Percentiles rank a stretch among this genome's conserved stretches.
These are phyloP conservation scores for Gossypium mustelinum DNA, from an alignment of 345 rosid genomes.

Conservation along the genomic window DNA sequence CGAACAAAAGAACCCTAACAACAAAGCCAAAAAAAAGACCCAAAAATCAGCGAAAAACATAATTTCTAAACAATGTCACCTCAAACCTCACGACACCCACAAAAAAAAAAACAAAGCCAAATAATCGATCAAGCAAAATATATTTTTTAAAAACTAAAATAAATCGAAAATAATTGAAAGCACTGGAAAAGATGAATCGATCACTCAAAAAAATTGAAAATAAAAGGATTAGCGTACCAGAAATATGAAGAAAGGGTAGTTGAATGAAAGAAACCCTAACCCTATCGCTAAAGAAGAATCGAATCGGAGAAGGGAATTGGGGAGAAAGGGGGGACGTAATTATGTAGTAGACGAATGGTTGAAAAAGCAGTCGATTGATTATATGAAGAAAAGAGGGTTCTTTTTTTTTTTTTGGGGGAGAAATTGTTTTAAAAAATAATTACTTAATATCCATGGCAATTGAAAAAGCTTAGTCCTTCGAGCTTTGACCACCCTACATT, in stretches of 20 bases:
- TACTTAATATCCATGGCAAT: neutral
- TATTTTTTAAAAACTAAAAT: neutral
- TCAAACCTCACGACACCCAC: neutral
- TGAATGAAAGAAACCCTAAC: conserved; percentile 9
- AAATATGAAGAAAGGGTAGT: neutral
- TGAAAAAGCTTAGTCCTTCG: neutral
- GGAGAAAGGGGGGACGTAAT: neutral
- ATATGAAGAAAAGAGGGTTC: neutral
- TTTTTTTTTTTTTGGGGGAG: neutral
- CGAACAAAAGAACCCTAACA: neutral
- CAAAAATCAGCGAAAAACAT: neutral
- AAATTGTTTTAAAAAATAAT: neutral
- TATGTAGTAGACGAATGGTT: neutral
- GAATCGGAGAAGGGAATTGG: neutral
- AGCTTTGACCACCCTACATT: too few relatives aligned
- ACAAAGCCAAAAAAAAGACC: neutral
- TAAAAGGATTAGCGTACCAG: neutral
- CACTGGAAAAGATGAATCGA: too few relatives aligned
- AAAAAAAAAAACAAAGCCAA: neutral
- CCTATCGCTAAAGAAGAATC: neutral
- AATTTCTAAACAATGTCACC: neutral
- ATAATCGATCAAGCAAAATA: neutral
- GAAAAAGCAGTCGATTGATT: neutral
- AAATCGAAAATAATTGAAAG: too few relatives aligned
- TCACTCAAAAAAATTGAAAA: neutral